phyloP scores from a whole-genome alignment of 2,329 filamentous ascomycete species.

The Fusarium luffae region DNA sequence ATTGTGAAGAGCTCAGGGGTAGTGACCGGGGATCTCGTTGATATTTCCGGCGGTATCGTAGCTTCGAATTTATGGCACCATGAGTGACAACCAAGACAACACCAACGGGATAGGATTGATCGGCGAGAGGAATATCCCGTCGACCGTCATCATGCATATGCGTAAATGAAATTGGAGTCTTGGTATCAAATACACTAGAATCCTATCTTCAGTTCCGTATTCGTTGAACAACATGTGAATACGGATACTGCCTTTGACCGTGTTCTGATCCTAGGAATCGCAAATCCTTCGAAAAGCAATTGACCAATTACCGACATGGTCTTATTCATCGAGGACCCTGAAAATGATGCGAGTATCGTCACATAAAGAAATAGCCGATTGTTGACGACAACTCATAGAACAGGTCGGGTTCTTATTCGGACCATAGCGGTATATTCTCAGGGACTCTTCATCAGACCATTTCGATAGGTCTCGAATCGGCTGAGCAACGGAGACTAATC shows the following conservation, averaged over 20 bases:
- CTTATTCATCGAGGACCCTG: constrained; percentile 46
- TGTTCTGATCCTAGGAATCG: not conserved
- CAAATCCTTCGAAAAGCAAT: constrained; percentile 18
- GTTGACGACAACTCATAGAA: constrained; percentile 29
- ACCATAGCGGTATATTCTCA: constrained; percentile 19
- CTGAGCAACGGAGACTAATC: constrained; percentile 4
- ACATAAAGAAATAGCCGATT: constrained; percentile 23
- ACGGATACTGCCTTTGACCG: not conserved
- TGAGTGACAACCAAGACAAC: not conserved
- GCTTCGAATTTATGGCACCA: not conserved
- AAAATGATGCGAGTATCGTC: constrained; percentile 41
- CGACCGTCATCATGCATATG: not conserved
- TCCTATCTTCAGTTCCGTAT: not conserved
- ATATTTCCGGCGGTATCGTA: constrained; percentile 14
- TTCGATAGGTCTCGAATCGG: not conserved
- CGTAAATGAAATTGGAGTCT: not conserved
- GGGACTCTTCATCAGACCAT: constrained; percentile 41
- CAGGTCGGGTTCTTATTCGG: constrained; percentile 45
- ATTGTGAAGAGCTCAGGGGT: constrained; percentile 14
- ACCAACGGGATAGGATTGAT: no score
- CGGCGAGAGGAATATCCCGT: not conserved
- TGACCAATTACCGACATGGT: constrained; percentile 40
- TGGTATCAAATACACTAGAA: not conserved
- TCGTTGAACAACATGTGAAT: constrained; percentile 29
- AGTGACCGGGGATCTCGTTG: not conserved